These are phyloP conservation scores for Novymonas esmeraldas DNA, from an alignment of 208 protist genomes.

Conservation along the genomic window DNA sequence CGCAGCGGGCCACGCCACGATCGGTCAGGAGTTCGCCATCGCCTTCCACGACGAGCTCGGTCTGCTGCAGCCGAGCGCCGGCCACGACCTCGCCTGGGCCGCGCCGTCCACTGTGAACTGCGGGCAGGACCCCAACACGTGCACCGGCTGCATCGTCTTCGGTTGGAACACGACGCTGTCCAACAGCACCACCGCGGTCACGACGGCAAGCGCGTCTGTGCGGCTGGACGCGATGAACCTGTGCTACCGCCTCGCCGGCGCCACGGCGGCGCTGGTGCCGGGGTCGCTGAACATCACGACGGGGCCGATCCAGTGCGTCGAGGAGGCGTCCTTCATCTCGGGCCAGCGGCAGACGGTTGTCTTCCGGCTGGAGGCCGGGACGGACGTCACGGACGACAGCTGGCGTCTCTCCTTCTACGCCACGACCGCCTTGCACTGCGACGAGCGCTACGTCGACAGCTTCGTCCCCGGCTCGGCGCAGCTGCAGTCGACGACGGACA, in stretches of 20 bases:
- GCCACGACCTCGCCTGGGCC: constrained; percentile 62
- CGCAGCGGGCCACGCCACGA: constrained; percentile 23
- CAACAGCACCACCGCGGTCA: constrained; percentile 43
- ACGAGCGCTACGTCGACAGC: constrained; percentile 48
- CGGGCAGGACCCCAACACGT: constrained; percentile 47
- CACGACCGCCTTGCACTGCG: constrained; percentile 47
- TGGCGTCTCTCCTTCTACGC: constrained; percentile 85
- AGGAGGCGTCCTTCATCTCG: constrained; percentile 51
- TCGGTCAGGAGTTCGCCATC: constrained; percentile 61
- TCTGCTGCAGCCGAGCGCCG: constrained; percentile 36
- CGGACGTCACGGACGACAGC: constrained; percentile 54
- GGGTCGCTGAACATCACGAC: constrained; percentile 46
- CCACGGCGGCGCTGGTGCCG: constrained; percentile 64
- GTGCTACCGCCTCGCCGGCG: constrained; percentile 74
- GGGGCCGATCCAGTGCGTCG: constrained; percentile 68
- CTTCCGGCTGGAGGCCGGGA: constrained; percentile 58
- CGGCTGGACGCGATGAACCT: constrained; percentile 66
- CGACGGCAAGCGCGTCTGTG: constrained; percentile 34
- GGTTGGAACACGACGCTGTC: constrained; percentile 39
- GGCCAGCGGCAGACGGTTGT: constrained; percentile 67
- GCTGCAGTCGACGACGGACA: constrained; percentile 34
- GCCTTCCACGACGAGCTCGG: constrained; percentile 55
- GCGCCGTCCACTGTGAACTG: constrained; percentile 66
- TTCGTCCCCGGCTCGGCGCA: constrained; percentile 57
- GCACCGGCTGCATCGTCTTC: constrained; percentile 62